These are phyloP conservation scores for Ganoderma sp. DNA, from an alignment of 1,284 basidiomycete species.

Conservation along the genomic window DNA sequence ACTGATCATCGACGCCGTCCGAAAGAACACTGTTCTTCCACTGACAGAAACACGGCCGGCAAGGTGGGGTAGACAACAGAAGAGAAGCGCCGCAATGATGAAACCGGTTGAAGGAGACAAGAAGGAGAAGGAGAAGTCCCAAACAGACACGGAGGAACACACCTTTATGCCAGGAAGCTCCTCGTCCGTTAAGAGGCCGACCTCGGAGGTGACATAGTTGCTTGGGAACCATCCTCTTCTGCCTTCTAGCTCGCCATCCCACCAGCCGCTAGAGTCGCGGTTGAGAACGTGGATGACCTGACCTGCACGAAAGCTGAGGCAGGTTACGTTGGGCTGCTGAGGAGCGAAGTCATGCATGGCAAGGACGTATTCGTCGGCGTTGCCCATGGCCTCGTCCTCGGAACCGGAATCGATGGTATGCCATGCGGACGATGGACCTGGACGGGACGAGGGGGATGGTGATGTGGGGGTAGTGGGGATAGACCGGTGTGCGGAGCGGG, in stretches of 20 bases:
- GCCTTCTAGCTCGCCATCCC: conserved; percentile 93
- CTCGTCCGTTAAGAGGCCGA: conserved; percentile 59
- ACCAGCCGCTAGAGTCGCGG: conserved; percentile 92
- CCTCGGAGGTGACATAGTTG: conserved; percentile 79
- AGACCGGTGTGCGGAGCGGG: conserved; percentile 20
- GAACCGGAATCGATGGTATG: conserved; percentile 32
- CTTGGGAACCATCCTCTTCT: conserved; percentile 99
- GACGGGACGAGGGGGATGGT: conserved; percentile 10
- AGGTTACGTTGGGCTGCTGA: conserved; percentile 74
- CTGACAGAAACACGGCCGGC: neutral
- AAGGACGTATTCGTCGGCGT: conserved; percentile 69
- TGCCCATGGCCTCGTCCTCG: conserved; percentile 45
- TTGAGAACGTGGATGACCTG: conserved; percentile 91
- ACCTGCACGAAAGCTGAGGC: conserved; percentile 87
- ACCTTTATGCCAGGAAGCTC: conserved; percentile 51
- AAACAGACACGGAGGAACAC: conserved; percentile 6
- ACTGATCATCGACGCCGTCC: neutral
- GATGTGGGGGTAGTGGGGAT: conserved; percentile 23
- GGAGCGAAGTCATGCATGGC: conserved; percentile 89
- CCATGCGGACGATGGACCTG: conserved; percentile 22
- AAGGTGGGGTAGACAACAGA: neutral
- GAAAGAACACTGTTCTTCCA: neutral
- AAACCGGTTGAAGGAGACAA: conserved; percentile 32
- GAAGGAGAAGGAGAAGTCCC: neutral
- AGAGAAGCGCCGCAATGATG: neutral